phyloP scores from a whole-genome alignment of 75 land plant genomes.

The Ceratopteris richardii region DNA sequence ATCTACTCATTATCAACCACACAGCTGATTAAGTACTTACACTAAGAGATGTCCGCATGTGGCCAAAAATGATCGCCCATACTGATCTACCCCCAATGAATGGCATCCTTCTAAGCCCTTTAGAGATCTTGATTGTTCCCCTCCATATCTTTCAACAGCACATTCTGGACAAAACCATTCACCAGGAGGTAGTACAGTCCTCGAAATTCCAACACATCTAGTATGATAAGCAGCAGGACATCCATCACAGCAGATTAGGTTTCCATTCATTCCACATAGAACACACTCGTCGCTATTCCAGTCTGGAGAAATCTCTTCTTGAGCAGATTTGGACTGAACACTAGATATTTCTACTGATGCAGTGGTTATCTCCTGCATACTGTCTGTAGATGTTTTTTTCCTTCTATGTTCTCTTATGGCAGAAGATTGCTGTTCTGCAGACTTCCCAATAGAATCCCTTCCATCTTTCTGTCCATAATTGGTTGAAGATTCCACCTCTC shows the following conservation, averaged over 20 bases:
- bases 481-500: slow-evolving; percentile 17
- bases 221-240: slow-evolving; percentile 97
- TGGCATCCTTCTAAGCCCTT: slow-evolving; percentile 58
- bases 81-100: slow-evolving; percentile 57
- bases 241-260: slow-evolving; percentile 91
- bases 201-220: slow-evolving; percentile 80
- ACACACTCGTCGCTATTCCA: slow-evolving; percentile 86
- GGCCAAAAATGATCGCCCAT: slow-evolving; percentile 52
- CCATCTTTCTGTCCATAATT: slow-evolving; percentile 8
- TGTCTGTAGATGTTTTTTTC: too few relatives aligned
- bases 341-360: slow-evolving; percentile 1
- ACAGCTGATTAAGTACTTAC: slow-evolving; percentile 41
- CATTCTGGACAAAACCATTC: slow-evolving; percentile 99
- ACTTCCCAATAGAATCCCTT: not conserved
- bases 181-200: slow-evolving; percentile 66
- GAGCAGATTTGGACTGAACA: not conserved
- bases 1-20: not conserved
- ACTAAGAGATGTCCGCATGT: slow-evolving; percentile 66
- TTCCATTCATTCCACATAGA: slow-evolving; percentile 93
- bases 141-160: slow-evolving; percentile 23
- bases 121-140: slow-evolving; percentile 20
- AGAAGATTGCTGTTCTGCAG: too few relatives aligned
- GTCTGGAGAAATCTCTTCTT: slow-evolving; percentile 10
- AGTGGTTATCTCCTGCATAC: not conserved
- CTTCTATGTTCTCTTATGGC: too few relatives aligned